These are phyloP conservation scores for Ascochyta koolunga DNA, from an alignment of 2,329 filamentous ascomycete species.

Conservation along the genomic window DNA sequence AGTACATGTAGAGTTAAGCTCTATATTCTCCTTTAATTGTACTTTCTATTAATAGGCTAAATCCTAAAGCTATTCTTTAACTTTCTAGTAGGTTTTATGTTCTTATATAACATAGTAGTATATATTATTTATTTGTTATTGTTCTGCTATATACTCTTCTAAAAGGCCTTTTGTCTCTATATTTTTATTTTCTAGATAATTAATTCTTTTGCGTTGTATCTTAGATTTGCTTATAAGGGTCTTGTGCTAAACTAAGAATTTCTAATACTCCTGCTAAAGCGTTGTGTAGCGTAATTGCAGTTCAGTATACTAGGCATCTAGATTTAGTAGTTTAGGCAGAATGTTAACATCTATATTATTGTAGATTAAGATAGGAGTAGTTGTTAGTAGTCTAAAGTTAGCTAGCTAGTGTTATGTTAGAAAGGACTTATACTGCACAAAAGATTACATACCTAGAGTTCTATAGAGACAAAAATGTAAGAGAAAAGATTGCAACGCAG, in stretches of 20 bases:
- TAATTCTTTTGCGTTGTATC: no score
- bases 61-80: conserved; percentile 12
- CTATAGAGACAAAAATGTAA: no score
- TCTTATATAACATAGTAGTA: conserved; percentile 6
- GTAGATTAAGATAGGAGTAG: conserved; percentile 1
- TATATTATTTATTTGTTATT: conserved; percentile 2
- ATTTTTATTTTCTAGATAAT: conserved; percentile 16
- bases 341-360: conserved; percentile 8
- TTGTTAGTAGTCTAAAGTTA: conserved; percentile 5
- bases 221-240: no score
- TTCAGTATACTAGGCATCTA: conserved; percentile 7
- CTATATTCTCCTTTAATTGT: conserved; percentile 3
- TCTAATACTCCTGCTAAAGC: no score
- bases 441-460: no score
- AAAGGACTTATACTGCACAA: no score
- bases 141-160: conserved; percentile 2
- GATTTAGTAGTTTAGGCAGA: neutral
- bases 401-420: no score
- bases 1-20: conserved; percentile 6
- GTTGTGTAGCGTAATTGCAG: conserved; percentile 8
- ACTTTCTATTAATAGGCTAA: conserved; percentile 10
- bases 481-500: no score
- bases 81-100: conserved; percentile 5
- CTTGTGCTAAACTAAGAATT: no score
- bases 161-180: conserved; percentile 11